Conservation (phyloP, 345 rosid genomes). For the Psidium guajava region DNA sequence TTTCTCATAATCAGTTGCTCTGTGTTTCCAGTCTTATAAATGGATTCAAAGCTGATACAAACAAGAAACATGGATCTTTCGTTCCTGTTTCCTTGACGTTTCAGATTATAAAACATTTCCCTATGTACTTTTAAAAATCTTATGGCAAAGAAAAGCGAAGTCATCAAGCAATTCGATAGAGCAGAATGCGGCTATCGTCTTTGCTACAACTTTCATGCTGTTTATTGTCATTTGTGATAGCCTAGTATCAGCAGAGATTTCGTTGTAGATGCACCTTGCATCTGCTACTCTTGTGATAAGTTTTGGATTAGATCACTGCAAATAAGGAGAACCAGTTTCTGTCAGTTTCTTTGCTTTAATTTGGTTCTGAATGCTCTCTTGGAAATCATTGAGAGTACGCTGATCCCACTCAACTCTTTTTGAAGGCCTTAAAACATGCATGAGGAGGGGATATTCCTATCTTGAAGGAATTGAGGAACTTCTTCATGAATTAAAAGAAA, state of each 20-base stretch:
- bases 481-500: slow-evolving; percentile 40
- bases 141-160: neutral
- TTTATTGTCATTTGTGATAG: neutral
- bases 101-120: neutral
- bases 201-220: neutral
- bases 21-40: neutral
- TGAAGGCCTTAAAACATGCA: slow-evolving; percentile 66
- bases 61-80: neutral
- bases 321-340: neutral
- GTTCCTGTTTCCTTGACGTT: neutral
- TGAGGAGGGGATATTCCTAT: slow-evolving; percentile 63
- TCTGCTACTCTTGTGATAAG: neutral
- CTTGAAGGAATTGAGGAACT: slow-evolving; percentile 67
- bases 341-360: neutral
- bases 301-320: neutral
- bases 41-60: neutral
- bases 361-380: neutral
- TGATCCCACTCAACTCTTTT: neutral
- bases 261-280: neutral
- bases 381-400: neutral
- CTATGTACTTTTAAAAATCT: neutral
- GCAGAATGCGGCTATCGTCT: neutral
- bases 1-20: neutral
- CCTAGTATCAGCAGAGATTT: neutral
- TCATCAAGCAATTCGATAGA: neutral